Percentiles rank a stretch among this genome's conserved stretches.
Conservation (phyloP, 2,329 filamentous ascomycete genomes). For the Curvularia verruculosa region DNA sequence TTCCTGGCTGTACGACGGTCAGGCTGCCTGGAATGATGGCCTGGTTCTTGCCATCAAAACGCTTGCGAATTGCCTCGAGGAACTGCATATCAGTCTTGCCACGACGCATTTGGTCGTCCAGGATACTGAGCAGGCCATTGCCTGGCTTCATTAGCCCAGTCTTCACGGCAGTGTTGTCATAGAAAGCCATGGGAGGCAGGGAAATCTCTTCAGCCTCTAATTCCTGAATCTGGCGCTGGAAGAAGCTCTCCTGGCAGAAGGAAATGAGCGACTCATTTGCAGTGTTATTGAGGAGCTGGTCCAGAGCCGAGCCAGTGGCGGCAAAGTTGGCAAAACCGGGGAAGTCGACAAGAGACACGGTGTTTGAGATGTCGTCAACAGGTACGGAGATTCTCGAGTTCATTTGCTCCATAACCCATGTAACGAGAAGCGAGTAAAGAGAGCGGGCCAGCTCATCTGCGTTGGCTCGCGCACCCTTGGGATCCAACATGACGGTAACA, state of each 20-base stretch:
- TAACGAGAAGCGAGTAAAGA: conserved; percentile 90
- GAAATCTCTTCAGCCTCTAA: conserved; percentile 92
- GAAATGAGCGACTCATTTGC: conserved; percentile 93
- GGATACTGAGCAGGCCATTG: conserved; percentile 89
- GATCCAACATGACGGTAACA: conserved; percentile 98
- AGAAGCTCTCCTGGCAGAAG: conserved; percentile 92
- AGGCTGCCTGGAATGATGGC: conserved; percentile 80
- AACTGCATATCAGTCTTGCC: conserved; percentile 89
- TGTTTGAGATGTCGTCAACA: conserved; percentile 90
- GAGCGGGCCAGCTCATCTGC: conserved; percentile 94
- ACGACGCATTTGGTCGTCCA: conserved; percentile 93
- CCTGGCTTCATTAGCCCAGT: conserved; percentile 89
- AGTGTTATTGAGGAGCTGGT: conserved; percentile 93
- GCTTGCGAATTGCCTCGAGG: conserved; percentile 86
- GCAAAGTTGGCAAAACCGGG: conserved; percentile 88
- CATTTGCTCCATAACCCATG: conserved; percentile 89
- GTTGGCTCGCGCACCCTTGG: conserved; percentile 84
- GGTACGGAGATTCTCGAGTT: conserved; percentile 87
- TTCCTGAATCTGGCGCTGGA: conserved; percentile 90
- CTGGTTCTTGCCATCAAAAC: conserved; percentile 93
- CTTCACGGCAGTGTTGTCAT: conserved; percentile 95
- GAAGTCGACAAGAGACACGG: conserved; percentile 93
- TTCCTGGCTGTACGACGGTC: conserved; percentile 79
- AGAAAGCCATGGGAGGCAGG: conserved; percentile 92
- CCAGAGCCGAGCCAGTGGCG: conserved; percentile 81